Evolutionary conservation across 2,329 filamentous ascomycete genomes (phyloP), one percentile per base, ranked within the genome.

Genomic region (Clarireedia monteithiana): DNA sequence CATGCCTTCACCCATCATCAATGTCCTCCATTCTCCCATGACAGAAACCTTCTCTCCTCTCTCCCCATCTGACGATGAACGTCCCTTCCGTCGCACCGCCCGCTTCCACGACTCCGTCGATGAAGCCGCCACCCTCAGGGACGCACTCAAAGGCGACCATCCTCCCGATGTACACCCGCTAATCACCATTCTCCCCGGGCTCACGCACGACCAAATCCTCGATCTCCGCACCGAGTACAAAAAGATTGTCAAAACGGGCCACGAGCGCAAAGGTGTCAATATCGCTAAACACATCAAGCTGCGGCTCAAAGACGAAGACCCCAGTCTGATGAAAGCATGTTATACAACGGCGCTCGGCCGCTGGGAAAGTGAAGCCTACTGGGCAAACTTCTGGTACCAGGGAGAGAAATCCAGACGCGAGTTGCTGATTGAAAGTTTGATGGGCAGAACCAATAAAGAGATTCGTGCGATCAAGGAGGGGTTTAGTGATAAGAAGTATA

Each of bases 361-460:
- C 52, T 97, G 91, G 85, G 94, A 96, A 73, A 86, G 85, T 63
- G 94, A 99, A 71, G 89, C 90, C 0, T 96, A 96, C 77, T 99
- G 94, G 91, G 91, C 92, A 58, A 97, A 96, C 70, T 96, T 90
- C 72, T 97, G 91, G 85, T 97, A 96, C 73, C 92, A 96, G 68
- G 85, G 86, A 39, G 88, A 92, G 70, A 88, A 86, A 65, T 89
- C 85, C 6, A 81, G 90, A 2, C 83, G 91, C 5, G 92, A 97
- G 71, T 78, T 99, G 38, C 80, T 99, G 53, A 96, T 97, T 65
- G 94, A 99, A 72, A 83, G 85, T 5, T 79, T 99, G 20, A 95
- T 96, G 84, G 94, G 94, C 0, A 83, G 91, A 5, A 84, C 84
- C 27, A 96, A 96, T 70, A 77, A 82, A n/a, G 94, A 97, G 67